Evolutionary conservation across 805 yeast genomes (phyloP).

Genomic region (Candida adriatica): DNA sequence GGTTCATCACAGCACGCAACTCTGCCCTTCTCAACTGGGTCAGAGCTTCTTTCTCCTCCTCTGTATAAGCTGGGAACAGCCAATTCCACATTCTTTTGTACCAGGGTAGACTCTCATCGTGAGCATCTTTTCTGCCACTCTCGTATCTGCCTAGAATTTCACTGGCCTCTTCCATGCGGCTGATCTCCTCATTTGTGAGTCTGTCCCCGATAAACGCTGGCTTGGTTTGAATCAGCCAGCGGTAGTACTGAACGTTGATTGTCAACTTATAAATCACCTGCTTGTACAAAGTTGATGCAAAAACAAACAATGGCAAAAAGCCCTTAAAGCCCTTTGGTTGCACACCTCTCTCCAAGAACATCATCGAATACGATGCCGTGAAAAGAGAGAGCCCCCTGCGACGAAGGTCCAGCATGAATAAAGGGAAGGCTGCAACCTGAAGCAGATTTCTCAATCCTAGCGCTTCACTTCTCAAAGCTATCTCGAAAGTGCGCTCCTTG

Average conservation of each 20-base stretch:
- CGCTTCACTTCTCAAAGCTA: slow-evolving; percentile 9
- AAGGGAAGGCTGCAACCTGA: slow-evolving; percentile 26
- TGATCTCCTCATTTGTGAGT: slow-evolving; percentile 2
- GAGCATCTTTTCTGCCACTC: neutral
- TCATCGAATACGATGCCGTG: slow-evolving; percentile 15
- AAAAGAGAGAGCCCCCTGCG: slow-evolving; percentile 2
- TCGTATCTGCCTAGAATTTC: neutral
- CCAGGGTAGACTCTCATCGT: too few relatives aligned
- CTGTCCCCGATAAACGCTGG: slow-evolving; percentile 27
- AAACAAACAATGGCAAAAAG: slow-evolving; percentile 3
- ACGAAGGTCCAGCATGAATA: slow-evolving; percentile 23
- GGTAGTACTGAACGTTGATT: slow-evolving; percentile 29
- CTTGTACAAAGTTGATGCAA: slow-evolving; percentile 12
- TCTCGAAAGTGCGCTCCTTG: slow-evolving; percentile 9
- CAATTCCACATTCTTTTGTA: slow-evolving; percentile 1
- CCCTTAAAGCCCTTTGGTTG: slow-evolving; percentile 6
- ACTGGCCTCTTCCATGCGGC: slow-evolving; percentile 2
- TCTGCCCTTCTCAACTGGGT: slow-evolving; percentile 1
- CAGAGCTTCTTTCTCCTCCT: slow-evolving; percentile 1
- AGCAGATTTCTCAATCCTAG: slow-evolving; percentile 9
- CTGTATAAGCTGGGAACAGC: slow-evolving; percentile 1
- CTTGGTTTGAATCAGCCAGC: slow-evolving; percentile 26
- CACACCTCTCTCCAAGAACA: slow-evolving; percentile 4
- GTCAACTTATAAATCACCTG: slow-evolving; percentile 16
- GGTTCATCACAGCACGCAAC: neutral